Percentiles rank a stretch among this genome's conserved stretches.
Conservation (phyloP, 2,329 filamentous ascomycete genomes). For the Beauveria australis region DNA sequence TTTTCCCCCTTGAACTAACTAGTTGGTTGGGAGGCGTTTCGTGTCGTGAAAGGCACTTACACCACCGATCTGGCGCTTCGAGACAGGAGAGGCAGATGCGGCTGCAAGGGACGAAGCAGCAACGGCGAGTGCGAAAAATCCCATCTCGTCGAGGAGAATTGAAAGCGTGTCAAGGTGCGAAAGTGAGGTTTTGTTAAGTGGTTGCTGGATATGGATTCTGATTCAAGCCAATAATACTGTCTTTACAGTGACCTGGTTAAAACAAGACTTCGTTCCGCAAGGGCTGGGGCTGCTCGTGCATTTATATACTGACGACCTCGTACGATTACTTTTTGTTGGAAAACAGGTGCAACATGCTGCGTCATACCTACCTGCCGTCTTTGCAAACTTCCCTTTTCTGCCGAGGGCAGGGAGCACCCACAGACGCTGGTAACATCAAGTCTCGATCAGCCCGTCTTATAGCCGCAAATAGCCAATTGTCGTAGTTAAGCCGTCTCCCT, state of each 20-base stretch:
- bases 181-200: background rate
- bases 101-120: conserved; percentile 8
- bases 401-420: background rate
- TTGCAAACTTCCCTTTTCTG: background rate
- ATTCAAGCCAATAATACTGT: background rate
- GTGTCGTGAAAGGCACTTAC: conserved; percentile 28
- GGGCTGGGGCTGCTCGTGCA: background rate
- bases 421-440: background rate
- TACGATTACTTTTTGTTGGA: background rate
- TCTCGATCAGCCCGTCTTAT: too few species aligned
- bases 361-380: background rate
- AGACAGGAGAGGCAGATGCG: conserved; percentile 23
- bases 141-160: conserved; percentile 18
- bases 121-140: conserved; percentile 18
- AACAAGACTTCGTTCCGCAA: background rate
- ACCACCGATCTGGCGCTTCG: conserved; percentile 37
- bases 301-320: background rate
- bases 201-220: too few species aligned
- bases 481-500: too few species aligned
- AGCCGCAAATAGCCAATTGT: too few species aligned
- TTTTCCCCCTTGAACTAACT: background rate
- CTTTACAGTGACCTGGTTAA: background rate
- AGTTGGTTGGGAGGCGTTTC: background rate
- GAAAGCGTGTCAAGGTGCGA: too few species aligned
- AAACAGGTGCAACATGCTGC: background rate